Conservation (phyloP, 441 rosid genomes). For the Gossypium schwendimanii region DNA sequence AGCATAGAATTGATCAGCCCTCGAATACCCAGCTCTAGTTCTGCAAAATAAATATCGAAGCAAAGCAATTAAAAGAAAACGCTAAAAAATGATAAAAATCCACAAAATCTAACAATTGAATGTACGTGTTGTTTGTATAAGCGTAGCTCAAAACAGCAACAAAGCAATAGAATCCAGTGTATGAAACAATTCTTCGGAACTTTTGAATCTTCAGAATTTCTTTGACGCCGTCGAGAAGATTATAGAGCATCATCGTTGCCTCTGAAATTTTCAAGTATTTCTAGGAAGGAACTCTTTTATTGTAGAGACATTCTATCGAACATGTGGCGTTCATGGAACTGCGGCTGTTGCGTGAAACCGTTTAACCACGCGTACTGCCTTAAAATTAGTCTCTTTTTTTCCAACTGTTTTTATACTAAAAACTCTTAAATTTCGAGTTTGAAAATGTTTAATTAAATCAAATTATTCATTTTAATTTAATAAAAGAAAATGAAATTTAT, state of each 20-base stretch:
- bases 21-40: constrained; percentile 86
- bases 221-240: constrained; percentile 33
- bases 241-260: constrained; percentile 32
- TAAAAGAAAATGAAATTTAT: too few species aligned
- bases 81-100: background rate
- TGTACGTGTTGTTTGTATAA: constrained; percentile 84
- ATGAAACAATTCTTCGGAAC: constrained; percentile 62
- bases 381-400: too few species aligned
- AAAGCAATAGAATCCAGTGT: constrained; percentile 68
- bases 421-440: too few species aligned
- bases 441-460: too few species aligned
- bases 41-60: constrained; percentile 31
- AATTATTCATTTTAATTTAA: too few species aligned
- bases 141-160: constrained; percentile 53
- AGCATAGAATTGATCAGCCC: constrained; percentile 86
- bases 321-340: constrained; percentile 13
- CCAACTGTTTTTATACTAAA: too few species aligned
- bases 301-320: constrained; percentile 36
- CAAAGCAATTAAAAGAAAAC: background rate
- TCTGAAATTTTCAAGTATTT: background rate
- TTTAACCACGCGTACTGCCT: too few species aligned
- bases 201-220: constrained; percentile 78
- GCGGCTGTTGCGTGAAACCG: background rate
- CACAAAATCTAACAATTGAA: background rate
- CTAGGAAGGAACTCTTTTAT: background rate